A percentile compares a stretch with the other conserved stretches of the same genome.
These are phyloP conservation scores for Chaetomidium leptoderma DNA, from an alignment of 495 filamentous ascomycete species.

Conservation along the genomic window DNA sequence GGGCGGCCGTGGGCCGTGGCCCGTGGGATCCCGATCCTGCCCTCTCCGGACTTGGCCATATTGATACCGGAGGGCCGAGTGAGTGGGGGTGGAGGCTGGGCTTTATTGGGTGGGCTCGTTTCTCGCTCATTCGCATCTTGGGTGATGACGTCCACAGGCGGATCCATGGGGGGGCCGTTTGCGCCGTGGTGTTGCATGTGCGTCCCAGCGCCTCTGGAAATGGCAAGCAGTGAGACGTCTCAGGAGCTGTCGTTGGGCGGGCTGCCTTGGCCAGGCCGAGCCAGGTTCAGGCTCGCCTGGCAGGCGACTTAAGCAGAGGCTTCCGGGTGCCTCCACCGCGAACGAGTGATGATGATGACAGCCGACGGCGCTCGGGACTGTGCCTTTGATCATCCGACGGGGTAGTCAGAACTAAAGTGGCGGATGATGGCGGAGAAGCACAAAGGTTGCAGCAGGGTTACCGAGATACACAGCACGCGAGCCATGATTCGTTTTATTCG, in stretches of 20 bases:
- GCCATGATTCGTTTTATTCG: not conserved
- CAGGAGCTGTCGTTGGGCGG: not conserved
- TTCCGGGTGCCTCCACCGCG: not conserved
- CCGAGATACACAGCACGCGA: not conserved
- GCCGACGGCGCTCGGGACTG: not conserved
- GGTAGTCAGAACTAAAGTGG: slow-evolving; percentile 4
- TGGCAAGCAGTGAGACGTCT: not conserved
- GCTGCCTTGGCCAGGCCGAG: not conserved
- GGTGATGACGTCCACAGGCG: slow-evolving; percentile 3
- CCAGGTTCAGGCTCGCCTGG: no score
- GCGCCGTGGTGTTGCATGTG: slow-evolving; percentile 1
- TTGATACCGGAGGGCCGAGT: not conserved
- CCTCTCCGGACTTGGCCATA: not conserved
- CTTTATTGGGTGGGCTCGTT: not conserved
- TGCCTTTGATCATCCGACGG: slow-evolving; percentile 4
- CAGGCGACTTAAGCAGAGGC: not conserved
- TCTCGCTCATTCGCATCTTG: no score
- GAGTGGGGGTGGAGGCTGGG: not conserved
- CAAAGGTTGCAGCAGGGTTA: slow-evolving; percentile 11
- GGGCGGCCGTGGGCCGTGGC: not conserved
- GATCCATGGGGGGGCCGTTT: not conserved
- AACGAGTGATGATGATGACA: not conserved
- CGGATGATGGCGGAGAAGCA: slow-evolving; percentile 5
- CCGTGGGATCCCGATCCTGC: not conserved
- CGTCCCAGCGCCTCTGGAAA: not conserved